phyloP scores from a whole-genome alignment of 1,284 basidiomycete species.

The Neolentinus lepideus region DNA sequence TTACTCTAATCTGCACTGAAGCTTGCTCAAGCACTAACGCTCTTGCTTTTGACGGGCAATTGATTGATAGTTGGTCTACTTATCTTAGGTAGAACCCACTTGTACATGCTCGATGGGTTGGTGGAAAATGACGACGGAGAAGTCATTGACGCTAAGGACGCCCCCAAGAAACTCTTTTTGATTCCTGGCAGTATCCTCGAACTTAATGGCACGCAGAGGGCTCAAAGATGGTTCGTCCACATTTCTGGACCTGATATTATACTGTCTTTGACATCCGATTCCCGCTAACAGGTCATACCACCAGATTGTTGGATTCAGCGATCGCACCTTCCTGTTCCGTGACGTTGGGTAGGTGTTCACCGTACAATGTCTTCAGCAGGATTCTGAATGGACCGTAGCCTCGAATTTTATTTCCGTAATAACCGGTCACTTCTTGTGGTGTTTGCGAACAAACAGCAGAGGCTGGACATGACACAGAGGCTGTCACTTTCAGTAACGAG shows the following conservation, averaged over 20 bases:
- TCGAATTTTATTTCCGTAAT: slow-evolving; percentile 90
- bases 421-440: slow-evolving; percentile 78
- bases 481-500: slow-evolving; percentile 29
- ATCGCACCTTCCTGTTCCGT: slow-evolving; percentile 82
- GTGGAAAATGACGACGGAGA: slow-evolving; percentile 85
- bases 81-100: slow-evolving; percentile 77
- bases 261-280: slow-evolving; percentile 2
- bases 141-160: slow-evolving; percentile 84
- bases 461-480: slow-evolving; percentile 57
- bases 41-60: neutral
- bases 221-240: slow-evolving; percentile 64
- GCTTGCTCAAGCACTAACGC: neutral
- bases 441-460: slow-evolving; percentile 63
- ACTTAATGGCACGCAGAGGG: slow-evolving; percentile 67
- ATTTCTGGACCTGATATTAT: slow-evolving; percentile 4
- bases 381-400: slow-evolving; percentile 29
- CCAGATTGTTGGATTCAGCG: slow-evolving; percentile 73
- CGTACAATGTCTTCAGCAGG: slow-evolving; percentile 2
- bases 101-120: slow-evolving; percentile 93
- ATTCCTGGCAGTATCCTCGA: slow-evolving; percentile 82
- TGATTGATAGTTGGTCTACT: slow-evolving; percentile 68
- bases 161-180: slow-evolving; percentile 76
- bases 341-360: slow-evolving; percentile 70
- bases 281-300: slow-evolving; percentile 61
- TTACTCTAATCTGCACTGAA: neutral